phyloP scores from a whole-genome alignment of 495 filamentous ascomycete species.

The Penicillium cinerascens region DNA sequence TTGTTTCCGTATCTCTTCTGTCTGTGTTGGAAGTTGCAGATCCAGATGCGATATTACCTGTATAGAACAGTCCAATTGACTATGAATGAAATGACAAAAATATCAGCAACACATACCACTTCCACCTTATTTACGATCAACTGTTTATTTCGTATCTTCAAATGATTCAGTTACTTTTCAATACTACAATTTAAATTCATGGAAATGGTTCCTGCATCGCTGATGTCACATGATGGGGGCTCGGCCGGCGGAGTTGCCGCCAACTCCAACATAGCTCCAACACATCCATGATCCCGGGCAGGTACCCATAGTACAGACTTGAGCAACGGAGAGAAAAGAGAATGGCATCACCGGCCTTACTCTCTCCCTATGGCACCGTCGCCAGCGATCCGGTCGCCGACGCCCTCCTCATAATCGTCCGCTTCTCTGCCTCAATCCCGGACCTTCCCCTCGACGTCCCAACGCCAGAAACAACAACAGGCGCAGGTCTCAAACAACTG shows the following conservation, averaged over 20 bases:
- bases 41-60: slow-evolving; percentile 6
- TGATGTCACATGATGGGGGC: slow-evolving; percentile 7
- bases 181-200: not conserved
- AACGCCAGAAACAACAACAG: slow-evolving; percentile 61
- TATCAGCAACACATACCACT: not conserved
- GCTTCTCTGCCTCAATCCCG: slow-evolving; percentile 80
- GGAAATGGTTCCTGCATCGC: not conserved
- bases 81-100: slow-evolving; percentile 1
- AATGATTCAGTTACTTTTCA: not conserved
- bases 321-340: not conserved
- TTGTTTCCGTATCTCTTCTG: not conserved
- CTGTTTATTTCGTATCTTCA: not conserved
- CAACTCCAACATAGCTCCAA: not conserved
- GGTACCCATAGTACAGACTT: not conserved
- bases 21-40: not conserved
- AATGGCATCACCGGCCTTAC: slow-evolving; percentile 19
- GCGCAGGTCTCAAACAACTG: slow-evolving; percentile 71
- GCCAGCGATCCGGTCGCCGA: slow-evolving; percentile 26
- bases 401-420: slow-evolving; percentile 70
- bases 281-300: not conserved
- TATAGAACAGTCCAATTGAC: slow-evolving; percentile 12
- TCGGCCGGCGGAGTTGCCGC: not conserved
- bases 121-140: not conserved
- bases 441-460: slow-evolving; percentile 78
- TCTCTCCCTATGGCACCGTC: slow-evolving; percentile 12